These are phyloP conservation scores for Lasiosphaeriaceae sp. DNA, from an alignment of 495 filamentous ascomycete species.

Conservation along the genomic window DNA sequence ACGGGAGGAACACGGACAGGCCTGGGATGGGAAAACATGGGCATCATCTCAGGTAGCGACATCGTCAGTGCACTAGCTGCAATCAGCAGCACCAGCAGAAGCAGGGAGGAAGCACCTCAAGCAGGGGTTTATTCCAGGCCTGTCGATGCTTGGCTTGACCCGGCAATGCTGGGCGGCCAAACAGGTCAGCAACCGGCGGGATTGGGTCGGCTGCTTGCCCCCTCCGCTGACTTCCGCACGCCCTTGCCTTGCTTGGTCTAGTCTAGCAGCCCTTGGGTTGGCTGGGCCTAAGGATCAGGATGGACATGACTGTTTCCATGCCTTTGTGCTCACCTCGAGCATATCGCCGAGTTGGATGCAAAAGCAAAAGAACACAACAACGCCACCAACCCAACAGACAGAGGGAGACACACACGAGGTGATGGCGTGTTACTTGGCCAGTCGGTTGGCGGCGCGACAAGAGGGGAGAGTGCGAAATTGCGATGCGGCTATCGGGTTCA, in stretches of 20 bases:
- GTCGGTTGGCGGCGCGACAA: neutral
- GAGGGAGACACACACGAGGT: neutral
- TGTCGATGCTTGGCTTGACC: conserved; percentile 3
- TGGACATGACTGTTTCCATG: neutral
- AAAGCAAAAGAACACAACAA: too few relatives aligned
- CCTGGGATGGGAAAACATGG: neutral
- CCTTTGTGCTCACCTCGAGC: neutral
- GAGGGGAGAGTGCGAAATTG: neutral
- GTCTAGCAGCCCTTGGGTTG: neutral
- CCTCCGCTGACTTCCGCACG: neutral
- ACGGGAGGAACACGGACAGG: neutral
- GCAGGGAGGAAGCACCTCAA: neutral
- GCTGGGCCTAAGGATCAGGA: neutral
- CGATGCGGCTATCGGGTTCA: neutral
- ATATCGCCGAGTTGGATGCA: neutral
- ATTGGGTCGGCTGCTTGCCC: conserved; percentile 1
- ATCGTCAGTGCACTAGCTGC: neutral
- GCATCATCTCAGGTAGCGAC: conserved; percentile 1
- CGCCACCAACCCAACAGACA: neutral
- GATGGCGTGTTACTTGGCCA: neutral
- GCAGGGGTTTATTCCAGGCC: neutral
- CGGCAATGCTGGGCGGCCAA: conserved; percentile 2
- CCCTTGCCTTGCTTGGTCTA: neutral
- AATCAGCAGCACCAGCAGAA: neutral
- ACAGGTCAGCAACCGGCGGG: conserved; percentile 4